Percentiles rank a stretch among this genome's conserved stretches.
phyloP scores from a whole-genome alignment of 352 stramenopile genomes.

The Globisporangium irregulare region DNA sequence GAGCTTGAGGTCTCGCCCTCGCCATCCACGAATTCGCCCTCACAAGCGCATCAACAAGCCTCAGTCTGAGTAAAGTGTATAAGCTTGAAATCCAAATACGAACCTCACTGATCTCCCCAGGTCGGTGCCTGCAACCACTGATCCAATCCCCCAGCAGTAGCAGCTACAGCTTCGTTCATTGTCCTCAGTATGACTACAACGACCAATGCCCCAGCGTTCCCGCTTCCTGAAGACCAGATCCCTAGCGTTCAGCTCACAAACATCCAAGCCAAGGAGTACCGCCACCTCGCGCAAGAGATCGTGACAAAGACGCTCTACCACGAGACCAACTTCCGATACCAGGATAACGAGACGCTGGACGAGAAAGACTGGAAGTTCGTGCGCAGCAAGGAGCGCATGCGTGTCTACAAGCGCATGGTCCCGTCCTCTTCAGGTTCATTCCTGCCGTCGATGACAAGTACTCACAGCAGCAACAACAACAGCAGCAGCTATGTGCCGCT shows the following conservation, averaged over 20 bases:
- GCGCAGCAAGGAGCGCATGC: slow-evolving; percentile 31
- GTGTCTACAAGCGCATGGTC: slow-evolving; percentile 32
- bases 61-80: no score
- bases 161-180: background rate
- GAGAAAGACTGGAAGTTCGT: slow-evolving; percentile 33
- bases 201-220: slow-evolving; percentile 11
- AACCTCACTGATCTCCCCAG: no score
- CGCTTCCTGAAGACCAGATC: slow-evolving; percentile 13
- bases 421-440: background rate
- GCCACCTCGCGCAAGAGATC: slow-evolving; percentile 34
- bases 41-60: no score
- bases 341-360: slow-evolving; percentile 17
- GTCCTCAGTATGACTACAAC: background rate
- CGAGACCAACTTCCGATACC: slow-evolving; percentile 31
- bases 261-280: slow-evolving; percentile 29
- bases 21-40: no score
- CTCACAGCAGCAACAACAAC: background rate
- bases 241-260: slow-evolving; percentile 25
- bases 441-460: no score
- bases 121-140: no score
- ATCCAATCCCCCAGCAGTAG: no score
- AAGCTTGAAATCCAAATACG: no score
- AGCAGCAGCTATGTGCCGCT: slow-evolving; percentile 3
- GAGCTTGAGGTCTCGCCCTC: no score
- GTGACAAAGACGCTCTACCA: slow-evolving; percentile 43